Evolutionary conservation across 257 asterid genomes (phyloP), one percentile per base, ranked within the genome.

Genomic region (Solanum corneliomulleri): DNA sequence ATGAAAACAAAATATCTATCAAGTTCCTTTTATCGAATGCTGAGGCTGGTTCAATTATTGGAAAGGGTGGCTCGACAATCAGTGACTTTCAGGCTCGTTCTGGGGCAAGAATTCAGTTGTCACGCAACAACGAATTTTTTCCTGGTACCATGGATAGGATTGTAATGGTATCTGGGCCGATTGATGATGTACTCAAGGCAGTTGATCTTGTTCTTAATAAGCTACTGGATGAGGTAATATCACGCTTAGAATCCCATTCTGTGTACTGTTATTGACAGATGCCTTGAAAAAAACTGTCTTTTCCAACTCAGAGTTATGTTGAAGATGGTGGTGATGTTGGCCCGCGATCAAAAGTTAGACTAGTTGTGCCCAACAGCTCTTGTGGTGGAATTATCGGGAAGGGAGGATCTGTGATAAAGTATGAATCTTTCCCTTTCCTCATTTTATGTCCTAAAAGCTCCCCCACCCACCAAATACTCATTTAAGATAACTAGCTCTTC

Each of bases 331-430:
- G 90, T 86, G 93, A 93, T 85, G 89, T 58, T 88, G 98, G 93
- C 75, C 96, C 93, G 15, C 92, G 91, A 83, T 91, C 98, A 6
- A 95, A 92, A 91, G 92, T 95, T 89, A 94, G 95, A 91, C 94
- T 97, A 91, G 91, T 95, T 87, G 99, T 95, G 83, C 99, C 99
- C 78, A 97, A 96, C 93, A 94, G 98, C 92, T 96, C 97, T 78
- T 97, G 99, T 91, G 99, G 99, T 87, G 99, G 99, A 94, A 92
- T 97, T 90, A 97, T 97, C 89, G 99, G 99, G 91, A 97, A 94
- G 88, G 99, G 94, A 87, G 99, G 99, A 90, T 89, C 97, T 87
- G 93, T 91, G 85, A 97, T 97, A 90, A 95, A 94, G 99, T 97
- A 91, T 80, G 85, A 47, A 47, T 15, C 35, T 80, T 47, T 80